Evolutionary conservation across 2,329 filamentous ascomycete genomes (phyloP).

Genomic region (Cryphonectria japonica): DNA sequence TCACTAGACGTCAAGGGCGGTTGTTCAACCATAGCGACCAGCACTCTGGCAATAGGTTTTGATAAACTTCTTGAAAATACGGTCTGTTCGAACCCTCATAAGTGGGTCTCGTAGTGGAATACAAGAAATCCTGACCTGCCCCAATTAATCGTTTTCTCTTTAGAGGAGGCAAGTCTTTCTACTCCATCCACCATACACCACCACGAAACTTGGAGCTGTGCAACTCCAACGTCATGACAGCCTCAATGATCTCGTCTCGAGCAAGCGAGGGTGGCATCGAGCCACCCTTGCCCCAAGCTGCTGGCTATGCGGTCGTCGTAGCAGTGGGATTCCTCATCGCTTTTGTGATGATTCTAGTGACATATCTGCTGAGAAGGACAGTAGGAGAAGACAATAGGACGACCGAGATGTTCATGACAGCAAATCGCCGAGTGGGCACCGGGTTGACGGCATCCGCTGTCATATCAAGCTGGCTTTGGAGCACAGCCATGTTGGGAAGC

Average conservation of each 20-base stretch:
- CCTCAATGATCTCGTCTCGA: constrained; percentile 6
- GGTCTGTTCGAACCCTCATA: background rate
- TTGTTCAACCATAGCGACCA: too few species aligned
- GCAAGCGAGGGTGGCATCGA: constrained; percentile 14
- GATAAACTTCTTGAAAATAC: background rate
- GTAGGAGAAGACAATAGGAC: constrained; percentile 24
- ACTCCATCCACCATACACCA: background rate
- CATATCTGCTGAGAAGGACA: constrained; percentile 16
- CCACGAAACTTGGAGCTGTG: background rate
- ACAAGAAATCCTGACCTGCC: background rate
- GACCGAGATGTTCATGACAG: constrained; percentile 33
- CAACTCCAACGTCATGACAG: background rate
- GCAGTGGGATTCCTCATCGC: constrained; percentile 23
- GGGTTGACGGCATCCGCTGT: constrained; percentile 58
- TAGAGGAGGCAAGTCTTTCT: background rate
- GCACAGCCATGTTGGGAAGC: constrained; percentile 55
- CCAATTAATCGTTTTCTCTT: background rate
- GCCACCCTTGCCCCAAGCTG: constrained; percentile 23
- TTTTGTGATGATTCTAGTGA: constrained; percentile 24
- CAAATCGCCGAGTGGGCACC: constrained; percentile 54
- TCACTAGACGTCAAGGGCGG: background rate
- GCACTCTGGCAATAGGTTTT: too few species aligned
- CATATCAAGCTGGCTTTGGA: constrained; percentile 59
- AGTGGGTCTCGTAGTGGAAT: background rate
- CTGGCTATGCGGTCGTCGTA: constrained; percentile 27